Evolutionary conservation across 78 protist genomes (phyloP).

Genomic region (Dictyostelium citrinum): DNA sequence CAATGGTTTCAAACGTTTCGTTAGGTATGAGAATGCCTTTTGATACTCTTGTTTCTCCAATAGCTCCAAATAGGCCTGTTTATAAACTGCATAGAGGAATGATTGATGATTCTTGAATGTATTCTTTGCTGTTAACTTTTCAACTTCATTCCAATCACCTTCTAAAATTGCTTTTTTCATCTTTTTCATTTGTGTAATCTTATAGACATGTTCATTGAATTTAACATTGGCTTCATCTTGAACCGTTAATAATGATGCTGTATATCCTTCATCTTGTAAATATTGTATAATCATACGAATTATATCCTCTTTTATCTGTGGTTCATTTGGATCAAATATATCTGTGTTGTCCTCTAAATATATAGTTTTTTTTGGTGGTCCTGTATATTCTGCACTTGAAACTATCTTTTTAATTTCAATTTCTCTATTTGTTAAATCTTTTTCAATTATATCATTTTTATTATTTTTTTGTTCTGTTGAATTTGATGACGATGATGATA

Average conservation of each 20-base stretch:
- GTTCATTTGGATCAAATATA: conserved; percentile 51
- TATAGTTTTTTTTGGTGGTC: conserved; percentile 58
- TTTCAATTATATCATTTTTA: background rate
- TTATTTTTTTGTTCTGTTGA: background rate
- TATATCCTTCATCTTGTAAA: conserved; percentile 87
- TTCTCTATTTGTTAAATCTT: conserved; percentile 35
- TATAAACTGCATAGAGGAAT: conserved; percentile 85
- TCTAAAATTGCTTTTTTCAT: conserved; percentile 77
- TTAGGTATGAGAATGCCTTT: conserved; percentile 79
- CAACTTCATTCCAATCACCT: conserved; percentile 93
- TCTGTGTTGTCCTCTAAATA: conserved; percentile 46
- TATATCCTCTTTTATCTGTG: conserved; percentile 80
- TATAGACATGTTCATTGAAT: conserved; percentile 22
- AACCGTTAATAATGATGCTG: conserved; percentile 59
- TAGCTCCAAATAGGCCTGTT: conserved; percentile 89
- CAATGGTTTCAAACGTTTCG: conserved; percentile 86
- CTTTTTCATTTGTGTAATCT: conserved; percentile 28
- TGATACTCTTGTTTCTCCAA: conserved; percentile 82
- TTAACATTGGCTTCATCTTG: conserved; percentile 89
- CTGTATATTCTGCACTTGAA: conserved; percentile 43
- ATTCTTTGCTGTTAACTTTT: conserved; percentile 49
- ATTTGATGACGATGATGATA: background rate
- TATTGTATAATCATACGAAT: conserved; percentile 83
- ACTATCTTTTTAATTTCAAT: conserved; percentile 21
- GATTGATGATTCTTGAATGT: conserved; percentile 40